Base-by-base conservation (phyloP, 2,329 filamentous ascomycete species). In the Sarocladium kiliense region DNA sequence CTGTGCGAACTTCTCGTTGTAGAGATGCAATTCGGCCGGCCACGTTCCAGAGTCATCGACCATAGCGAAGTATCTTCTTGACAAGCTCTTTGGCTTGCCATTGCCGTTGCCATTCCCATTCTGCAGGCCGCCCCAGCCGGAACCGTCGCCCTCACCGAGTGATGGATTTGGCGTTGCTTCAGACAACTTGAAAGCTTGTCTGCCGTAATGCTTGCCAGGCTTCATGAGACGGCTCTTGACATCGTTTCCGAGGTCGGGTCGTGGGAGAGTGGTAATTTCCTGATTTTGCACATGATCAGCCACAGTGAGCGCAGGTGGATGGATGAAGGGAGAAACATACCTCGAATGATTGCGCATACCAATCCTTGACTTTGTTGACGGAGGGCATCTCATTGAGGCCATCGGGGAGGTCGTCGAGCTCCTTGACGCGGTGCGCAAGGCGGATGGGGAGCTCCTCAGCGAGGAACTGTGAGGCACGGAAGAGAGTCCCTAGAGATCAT, bases 281-380 rank as follows among this genome's bases (percentile, higher is more conserved):
- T 93, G 62, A 36, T 50, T 47, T n/a, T n/a, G 49, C 56, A 59
- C 25, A 55, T 45, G 7, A 12, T 37, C 12, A 51, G 44, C 27
- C 27, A 37, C 50, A 36, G 32, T 54, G 23, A 23, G 45, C 11
- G 45, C 32, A 25, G 30, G 27, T 9, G 34, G 21, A 14, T 18
- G 51, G 16, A 53, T 14, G 44, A 47, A 45, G 9, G 44, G 21
- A n/a, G 57, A 56, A 44, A 58, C 34, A 55, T 34, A 96, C 92
- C 85, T 99, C 94, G 67, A 99, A 99, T 53, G 94, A 99, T 76
- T 99, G 94, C 60, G 93, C 94, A 72, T 99, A 99, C 94, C 94
- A 99, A 67, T 97, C 92, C 70, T 92, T 88, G 62, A 99, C 94
- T 66, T 87, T 91, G 70, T 87, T 86, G 62, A 99, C 96, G 11